Percentiles rank a stretch among this genome's conserved stretches.
Evolutionary conservation across 129 eudicot species (phyloP).

Genomic region (Erigeron canadensis): DNA sequence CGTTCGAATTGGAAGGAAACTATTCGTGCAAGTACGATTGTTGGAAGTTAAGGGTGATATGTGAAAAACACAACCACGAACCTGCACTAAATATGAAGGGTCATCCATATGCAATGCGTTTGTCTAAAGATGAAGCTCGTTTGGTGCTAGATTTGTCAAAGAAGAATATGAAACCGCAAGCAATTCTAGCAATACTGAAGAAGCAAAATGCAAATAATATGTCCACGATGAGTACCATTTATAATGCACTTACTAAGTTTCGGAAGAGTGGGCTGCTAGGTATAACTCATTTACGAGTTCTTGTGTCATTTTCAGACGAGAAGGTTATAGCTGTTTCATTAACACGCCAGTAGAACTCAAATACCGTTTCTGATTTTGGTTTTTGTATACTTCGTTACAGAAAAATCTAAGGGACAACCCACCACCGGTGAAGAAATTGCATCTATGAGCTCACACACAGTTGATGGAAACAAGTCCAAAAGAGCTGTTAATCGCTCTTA

Average conservation of each 20-base stretch:
- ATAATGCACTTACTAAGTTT: neutral
- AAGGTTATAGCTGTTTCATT: neutral
- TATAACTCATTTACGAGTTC: neutral
- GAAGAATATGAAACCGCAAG: conserved; percentile 21
- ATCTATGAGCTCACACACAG: too few relatives aligned
- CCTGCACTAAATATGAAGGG: conserved; percentile 14
- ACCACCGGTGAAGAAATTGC: too few relatives aligned
- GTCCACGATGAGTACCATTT: conserved; percentile 14
- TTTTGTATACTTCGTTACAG: neutral
- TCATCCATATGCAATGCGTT: conserved; percentile 28
- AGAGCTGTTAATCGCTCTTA: too few relatives aligned
- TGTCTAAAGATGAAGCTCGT: conserved; percentile 21
- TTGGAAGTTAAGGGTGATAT: conserved; percentile 25
- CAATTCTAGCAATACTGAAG: conserved; percentile 14
- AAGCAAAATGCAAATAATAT: conserved; percentile 14
- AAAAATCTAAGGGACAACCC: too few relatives aligned
- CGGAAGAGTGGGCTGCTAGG: conserved; percentile 7
- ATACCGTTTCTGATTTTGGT: neutral
- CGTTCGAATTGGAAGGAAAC: conserved; percentile 11
- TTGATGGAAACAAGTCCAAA: too few relatives aligned
- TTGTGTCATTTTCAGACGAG: neutral
- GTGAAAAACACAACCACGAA: conserved; percentile 28
- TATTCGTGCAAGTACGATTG: neutral
- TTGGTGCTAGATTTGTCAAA: conserved; percentile 25
- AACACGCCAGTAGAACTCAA: neutral